Percentiles rank a stretch among this genome's conserved stretches.
Evolutionary conservation across 177 flowering plant genomes (phyloP).

Genomic region (Vitis hybrid): DNA sequence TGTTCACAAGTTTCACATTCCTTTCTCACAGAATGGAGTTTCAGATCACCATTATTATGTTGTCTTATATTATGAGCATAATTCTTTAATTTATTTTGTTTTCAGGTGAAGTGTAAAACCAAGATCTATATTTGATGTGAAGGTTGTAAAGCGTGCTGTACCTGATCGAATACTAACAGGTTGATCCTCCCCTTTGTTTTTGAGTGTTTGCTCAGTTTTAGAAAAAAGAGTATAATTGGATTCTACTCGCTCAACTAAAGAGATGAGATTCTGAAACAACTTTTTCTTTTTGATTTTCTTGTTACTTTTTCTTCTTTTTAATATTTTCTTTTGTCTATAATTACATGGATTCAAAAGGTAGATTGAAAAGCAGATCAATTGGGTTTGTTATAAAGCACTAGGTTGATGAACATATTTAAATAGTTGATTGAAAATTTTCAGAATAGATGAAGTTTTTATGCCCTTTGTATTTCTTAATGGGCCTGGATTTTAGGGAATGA

Average conservation of each 20-base stretch:
- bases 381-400: neutral
- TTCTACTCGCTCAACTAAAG: conserved; percentile 1
- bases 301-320: too few relatives aligned
- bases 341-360: too few relatives aligned
- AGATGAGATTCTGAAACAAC: neutral
- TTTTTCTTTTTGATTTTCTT: neutral
- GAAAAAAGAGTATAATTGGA: neutral
- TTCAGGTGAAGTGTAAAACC: conserved; percentile 3
- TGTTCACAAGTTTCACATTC: too few relatives aligned
- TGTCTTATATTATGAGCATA: too few relatives aligned
- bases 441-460: too few relatives aligned
- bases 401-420: neutral
- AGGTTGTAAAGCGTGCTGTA: neutral
- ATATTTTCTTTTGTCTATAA: too few relatives aligned
- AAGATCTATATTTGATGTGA: conserved; percentile 1
- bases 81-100: neutral
- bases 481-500: too few relatives aligned
- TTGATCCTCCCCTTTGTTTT: neutral
- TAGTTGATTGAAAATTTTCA: too few relatives aligned
- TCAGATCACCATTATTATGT: too few relatives aligned
- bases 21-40: too few relatives aligned
- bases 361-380: neutral
- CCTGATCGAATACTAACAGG: conserved; percentile 5
- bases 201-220: conserved; percentile 2
- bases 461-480: too few relatives aligned